phyloP scores from a whole-genome alignment of 192 early-diverging fungal genomes.

The Phlyctochytrium bullatum region DNA sequence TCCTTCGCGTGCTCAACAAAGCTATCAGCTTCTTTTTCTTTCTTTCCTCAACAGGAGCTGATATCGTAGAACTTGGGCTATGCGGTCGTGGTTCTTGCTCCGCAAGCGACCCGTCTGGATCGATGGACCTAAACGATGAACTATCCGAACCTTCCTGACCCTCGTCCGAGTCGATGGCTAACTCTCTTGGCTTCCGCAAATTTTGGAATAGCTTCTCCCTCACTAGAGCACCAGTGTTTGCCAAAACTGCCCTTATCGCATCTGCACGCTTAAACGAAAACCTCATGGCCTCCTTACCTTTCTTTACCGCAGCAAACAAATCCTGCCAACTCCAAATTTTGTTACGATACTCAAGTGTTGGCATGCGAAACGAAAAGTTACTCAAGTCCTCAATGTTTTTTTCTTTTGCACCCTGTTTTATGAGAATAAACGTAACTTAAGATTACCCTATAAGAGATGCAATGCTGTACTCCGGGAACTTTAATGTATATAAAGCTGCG shows the following conservation, averaged over 20 bases:
- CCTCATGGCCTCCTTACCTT: too few relatives aligned
- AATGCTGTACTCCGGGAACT: conserved; percentile 75
- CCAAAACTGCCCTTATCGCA: conserved; percentile 45
- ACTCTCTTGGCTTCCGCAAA: neutral
- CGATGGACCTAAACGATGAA: too few relatives aligned
- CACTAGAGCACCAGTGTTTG: conserved; percentile 51
- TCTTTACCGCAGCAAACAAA: conserved; percentile 64
- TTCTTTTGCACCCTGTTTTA: conserved; percentile 64
- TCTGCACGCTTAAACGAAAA: too few relatives aligned
- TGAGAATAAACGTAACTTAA: neutral
- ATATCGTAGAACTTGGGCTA: too few relatives aligned
- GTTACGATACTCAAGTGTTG: conserved; percentile 76
- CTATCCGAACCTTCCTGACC: too few relatives aligned
- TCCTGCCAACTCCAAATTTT: conserved; percentile 81
- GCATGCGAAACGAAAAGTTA: conserved; percentile 70
- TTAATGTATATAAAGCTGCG: conserved; percentile 90
- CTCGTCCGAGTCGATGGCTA: too few relatives aligned
- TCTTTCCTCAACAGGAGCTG: too few relatives aligned
- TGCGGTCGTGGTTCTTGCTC: too few relatives aligned
- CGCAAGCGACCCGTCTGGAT: too few relatives aligned
- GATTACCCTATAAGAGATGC: conserved; percentile 77
- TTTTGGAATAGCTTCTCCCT: conserved; percentile 53
- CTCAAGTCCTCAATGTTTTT: conserved; percentile 76
- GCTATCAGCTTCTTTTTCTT: too few relatives aligned
- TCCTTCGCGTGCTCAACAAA: too few relatives aligned